These are phyloP conservation scores for Anisodus acutangulus DNA, from an alignment of 257 asterid species.

Conservation along the genomic window DNA sequence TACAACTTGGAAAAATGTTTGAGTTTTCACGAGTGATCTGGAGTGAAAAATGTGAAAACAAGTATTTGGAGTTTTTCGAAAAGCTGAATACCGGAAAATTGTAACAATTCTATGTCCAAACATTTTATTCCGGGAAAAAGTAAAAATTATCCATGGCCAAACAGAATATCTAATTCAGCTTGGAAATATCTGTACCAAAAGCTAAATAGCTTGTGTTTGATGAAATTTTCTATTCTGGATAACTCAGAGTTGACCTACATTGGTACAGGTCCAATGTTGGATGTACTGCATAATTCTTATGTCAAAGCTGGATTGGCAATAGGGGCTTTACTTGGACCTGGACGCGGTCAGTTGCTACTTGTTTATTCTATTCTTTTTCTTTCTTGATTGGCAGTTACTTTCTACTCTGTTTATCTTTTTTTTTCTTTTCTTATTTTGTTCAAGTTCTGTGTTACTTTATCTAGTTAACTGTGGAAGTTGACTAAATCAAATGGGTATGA, in stretches of 20 bases:
- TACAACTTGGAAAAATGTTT: too few species aligned
- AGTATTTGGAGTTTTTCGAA: too few species aligned
- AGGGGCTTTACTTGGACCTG: conserved; percentile 94
- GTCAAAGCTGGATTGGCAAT: conserved; percentile 90
- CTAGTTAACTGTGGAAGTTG: neutral
- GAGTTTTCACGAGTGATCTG: too few species aligned
- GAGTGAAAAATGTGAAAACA: too few species aligned
- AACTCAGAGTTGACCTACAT: conserved; percentile 18
- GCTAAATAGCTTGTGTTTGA: conserved; percentile 16
- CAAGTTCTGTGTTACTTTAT: neutral
- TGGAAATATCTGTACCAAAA: neutral
- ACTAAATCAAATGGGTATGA: neutral
- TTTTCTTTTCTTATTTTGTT: neutral
- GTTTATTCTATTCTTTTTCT: conserved; percentile 19
- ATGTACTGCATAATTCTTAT: conserved; percentile 76
- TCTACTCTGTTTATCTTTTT: neutral
- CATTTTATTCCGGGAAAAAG: too few species aligned
- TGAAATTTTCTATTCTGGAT: conserved; percentile 10
- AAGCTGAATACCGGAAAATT: too few species aligned
- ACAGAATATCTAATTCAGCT: neutral
- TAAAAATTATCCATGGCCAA: too few species aligned
- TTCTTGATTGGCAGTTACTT: neutral
- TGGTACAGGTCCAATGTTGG: conserved; percentile 66
- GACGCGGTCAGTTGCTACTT: conserved; percentile 70
- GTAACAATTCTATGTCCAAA: too few species aligned